Evolutionary conservation across 2,329 filamentous ascomycete genomes (phyloP), one percentile per base, ranked within the genome.

Genomic region (Tolypocladium paradoxum): DNA sequence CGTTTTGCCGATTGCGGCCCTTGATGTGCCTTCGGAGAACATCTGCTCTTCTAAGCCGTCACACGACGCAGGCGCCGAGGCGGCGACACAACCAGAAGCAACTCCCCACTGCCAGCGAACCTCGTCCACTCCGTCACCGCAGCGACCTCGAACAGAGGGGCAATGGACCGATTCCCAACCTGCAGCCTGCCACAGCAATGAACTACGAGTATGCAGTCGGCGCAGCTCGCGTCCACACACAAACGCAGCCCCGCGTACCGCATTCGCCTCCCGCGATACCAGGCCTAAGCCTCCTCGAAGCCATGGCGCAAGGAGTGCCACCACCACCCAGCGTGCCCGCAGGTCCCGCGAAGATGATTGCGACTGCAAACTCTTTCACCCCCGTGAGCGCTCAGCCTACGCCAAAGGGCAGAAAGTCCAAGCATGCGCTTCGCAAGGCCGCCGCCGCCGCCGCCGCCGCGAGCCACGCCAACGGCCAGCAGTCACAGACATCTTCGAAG

Each of bases 131-230:
- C 18, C 16, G 5, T 20, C 43, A 31, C 16, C 34, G 14, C 14
- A 35, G 34, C 34, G 34, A 35, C 34, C 43, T 35, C 4, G 24
- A 3, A 11, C 27, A 31, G 6, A 34, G 37, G 5, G 18, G 37
- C 34, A 40, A 22, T 33, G 43, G 34, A 50, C 38, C 49, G 16
- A 16, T 31, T 11, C 37, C 24, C 45, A 40, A 33, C 12, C 37
- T 55, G 22, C 22, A 34, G 31, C 46, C 51, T n/a, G 43, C 55
- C 8, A n/a, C 53, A 7, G 47, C 50, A 14, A 34, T 52, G 22
- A 43, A 52, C 6, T 57, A 56, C 31, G n/a, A n/a, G n/a, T n/a
- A n/a, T n/a, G 7, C 43, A 33, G 18, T 20, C 43, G 43, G 2
- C 3, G 27, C 43, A 47, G 27, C 27, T 12, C 27, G 14, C 27